phyloP scores from a whole-genome alignment of 257 asterid genomes.

The Nicotiana otophora region DNA sequence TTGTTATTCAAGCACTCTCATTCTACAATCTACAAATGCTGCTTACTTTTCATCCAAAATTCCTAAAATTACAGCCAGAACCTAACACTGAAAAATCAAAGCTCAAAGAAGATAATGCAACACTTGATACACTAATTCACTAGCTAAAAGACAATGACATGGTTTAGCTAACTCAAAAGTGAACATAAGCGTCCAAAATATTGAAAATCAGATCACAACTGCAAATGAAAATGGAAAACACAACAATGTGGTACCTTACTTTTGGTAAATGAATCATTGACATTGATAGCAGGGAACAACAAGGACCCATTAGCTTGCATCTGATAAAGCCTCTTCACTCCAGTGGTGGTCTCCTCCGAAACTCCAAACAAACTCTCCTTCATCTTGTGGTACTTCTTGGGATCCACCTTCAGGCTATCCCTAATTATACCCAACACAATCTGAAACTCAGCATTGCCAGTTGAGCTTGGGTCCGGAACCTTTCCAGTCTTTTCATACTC shows the following conservation, averaged over 20 bases:
- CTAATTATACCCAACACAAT: slow-evolving; percentile 12
- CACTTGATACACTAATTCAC: no score
- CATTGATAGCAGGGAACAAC: slow-evolving; percentile 8
- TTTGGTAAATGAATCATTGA: slow-evolving; percentile 10
- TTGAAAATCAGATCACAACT: no score
- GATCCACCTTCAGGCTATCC: slow-evolving; percentile 10
- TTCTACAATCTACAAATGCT: no score
- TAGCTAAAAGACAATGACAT: no score
- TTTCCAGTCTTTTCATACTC: slow-evolving; percentile 14
- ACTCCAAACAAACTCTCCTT: slow-evolving; percentile 7
- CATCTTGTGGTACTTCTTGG: slow-evolving; percentile 13
- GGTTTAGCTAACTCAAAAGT: no score
- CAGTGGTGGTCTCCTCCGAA: slow-evolving; percentile 15
- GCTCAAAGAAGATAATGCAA: no score
- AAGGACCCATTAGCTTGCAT: slow-evolving; percentile 3
- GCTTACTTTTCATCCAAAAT: no score
- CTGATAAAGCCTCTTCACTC: slow-evolving; percentile 9
- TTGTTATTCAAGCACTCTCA: no score
- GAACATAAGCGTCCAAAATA: no score
- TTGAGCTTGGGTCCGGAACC: slow-evolving; percentile 16
- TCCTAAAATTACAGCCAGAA: no score
- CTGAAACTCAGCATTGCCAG: slow-evolving; percentile 21
- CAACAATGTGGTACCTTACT: slow-evolving; percentile 1
- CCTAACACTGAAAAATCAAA: no score
- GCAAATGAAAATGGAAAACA: no score